Evolutionary conservation across 1,284 basidiomycete species (phyloP), one percentile per base, ranked within the genome.

Genomic region (Stereum hirsutum): DNA sequence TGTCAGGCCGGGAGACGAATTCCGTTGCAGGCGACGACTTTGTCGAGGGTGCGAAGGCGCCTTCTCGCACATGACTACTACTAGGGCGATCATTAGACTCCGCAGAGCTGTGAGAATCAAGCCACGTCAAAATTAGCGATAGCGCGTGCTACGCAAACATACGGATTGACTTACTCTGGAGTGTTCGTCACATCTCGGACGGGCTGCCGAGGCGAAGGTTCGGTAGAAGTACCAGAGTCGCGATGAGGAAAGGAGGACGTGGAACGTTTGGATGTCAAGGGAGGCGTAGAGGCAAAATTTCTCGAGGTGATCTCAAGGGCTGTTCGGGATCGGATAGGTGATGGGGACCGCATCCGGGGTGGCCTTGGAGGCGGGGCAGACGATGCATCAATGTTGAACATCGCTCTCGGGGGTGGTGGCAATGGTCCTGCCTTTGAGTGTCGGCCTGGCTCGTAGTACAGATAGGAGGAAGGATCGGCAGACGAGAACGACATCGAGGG

Each of bases 401-500:
- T 58, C 23, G 75, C 67, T 46, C 75, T 66, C 5, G 81, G 79
- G 21, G 81, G 81, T 26, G 75, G 72, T 31, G 83, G 82, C 49
- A 83, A 66, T 33, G 84, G 81, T 1, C 83, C 80, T 32, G 82
- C 81, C 15, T 70, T 83, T 5, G 82, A 68, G 59, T 86, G 78
- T 5, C 80, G 53, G 40, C 79, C 81, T 38, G 78, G 80, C 48
- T 81, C 70, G 54, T 85, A 83, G 51, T 70, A 62, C 41, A 79
- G 59, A 57, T 75, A 82, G 4, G 70, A 56, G 12, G 59, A 59
- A 21, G 54, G 51, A 1, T 30, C 6, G 17, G 44, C 34, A 26
- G 35, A 25, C 8, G 35, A 14, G 10, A 39, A 2, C 3, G 40
- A 5, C 6, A 31, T 5, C 6, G 37, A 15, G 6, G 41, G 4